A percentile compares a stretch with the other conserved stretches of the same genome.
These are phyloP conservation scores for Simplicillium sp. DNA, from an alignment of 2,329 filamentous ascomycete species.

Conservation along the genomic window DNA sequence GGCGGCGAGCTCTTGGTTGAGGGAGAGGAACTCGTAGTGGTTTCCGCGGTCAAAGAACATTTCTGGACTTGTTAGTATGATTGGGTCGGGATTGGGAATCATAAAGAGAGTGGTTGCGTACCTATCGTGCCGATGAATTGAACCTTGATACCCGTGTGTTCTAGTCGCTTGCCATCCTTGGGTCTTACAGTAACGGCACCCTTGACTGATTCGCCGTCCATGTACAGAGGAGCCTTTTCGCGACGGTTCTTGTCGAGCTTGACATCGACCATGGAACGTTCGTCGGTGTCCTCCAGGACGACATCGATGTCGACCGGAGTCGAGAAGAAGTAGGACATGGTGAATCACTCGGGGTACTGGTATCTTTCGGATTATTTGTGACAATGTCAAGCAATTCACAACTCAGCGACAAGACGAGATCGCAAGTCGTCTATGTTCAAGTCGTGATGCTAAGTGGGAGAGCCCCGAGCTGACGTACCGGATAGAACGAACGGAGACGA, in stretches of 20 bases:
- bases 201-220: constrained; percentile 97
- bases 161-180: constrained; percentile 95
- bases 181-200: constrained; percentile 89
- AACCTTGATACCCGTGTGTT: constrained; percentile 98
- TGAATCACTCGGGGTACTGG: too few relatives aligned
- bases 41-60: constrained; percentile 99
- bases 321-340: constrained; percentile 96
- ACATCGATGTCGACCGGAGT: constrained; percentile 98
- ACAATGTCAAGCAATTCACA: too few relatives aligned
- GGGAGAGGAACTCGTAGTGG: constrained; percentile 96
- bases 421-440: too few relatives aligned
- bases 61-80: constrained; percentile 43
- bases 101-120: too few relatives aligned
- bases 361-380: neutral
- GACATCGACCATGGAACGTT: constrained; percentile 90
- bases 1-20: constrained; percentile 92
- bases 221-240: constrained; percentile 93
- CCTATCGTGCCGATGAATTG: constrained; percentile 99
- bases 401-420: too few relatives aligned
- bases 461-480: too few relatives aligned
- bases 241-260: constrained; percentile 97
- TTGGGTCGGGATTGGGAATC: constrained; percentile 1
- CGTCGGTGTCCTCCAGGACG: constrained; percentile 89
- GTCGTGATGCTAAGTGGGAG: too few relatives aligned
- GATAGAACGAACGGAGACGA: neutral